Evolutionary conservation across 768 basidiomycete genomes (phyloP).

Genomic region (Antrodiella citrinella): DNA sequence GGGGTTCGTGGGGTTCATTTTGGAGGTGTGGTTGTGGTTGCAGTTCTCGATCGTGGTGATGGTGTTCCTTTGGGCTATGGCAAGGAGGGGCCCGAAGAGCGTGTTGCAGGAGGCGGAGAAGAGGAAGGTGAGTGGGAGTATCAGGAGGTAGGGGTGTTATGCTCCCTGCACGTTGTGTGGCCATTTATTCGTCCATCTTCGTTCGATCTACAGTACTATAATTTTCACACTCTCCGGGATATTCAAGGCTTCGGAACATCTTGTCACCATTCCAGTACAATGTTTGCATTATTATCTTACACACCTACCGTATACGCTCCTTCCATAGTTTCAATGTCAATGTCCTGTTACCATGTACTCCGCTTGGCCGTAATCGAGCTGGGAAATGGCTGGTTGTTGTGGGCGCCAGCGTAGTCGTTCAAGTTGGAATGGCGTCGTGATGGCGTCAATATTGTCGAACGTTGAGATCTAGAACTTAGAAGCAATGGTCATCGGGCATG

Average conservation of each 20-base stretch:
- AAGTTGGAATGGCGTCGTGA: too few relatives aligned
- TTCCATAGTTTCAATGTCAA: background rate
- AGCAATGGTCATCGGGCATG: too few relatives aligned
- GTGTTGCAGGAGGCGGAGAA: slow-evolving; percentile 44
- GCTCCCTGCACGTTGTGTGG: too few relatives aligned
- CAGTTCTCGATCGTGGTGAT: slow-evolving; percentile 70
- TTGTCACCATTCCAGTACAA: background rate
- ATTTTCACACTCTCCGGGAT: background rate
- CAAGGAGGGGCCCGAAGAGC: slow-evolving; percentile 64
- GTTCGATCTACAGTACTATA: background rate
- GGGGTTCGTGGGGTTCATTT: slow-evolving; percentile 35
- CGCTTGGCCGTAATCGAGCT: too few relatives aligned
- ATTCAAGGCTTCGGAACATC: background rate
- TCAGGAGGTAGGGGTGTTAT: background rate
- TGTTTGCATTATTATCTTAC: background rate
- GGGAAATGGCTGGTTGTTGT: too few relatives aligned
- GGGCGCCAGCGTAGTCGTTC: too few relatives aligned
- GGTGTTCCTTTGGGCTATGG: slow-evolving; percentile 78
- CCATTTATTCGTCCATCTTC: too few relatives aligned
- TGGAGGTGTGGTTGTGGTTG: slow-evolving; percentile 81
- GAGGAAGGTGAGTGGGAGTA: slow-evolving; percentile 5
- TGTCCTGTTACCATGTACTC: too few relatives aligned
- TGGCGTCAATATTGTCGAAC: too few relatives aligned
- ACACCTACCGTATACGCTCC: background rate
- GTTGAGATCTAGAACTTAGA: too few relatives aligned